Base-by-base conservation (phyloP, 306 rosid genomes). In the Quercus suber region DNA sequence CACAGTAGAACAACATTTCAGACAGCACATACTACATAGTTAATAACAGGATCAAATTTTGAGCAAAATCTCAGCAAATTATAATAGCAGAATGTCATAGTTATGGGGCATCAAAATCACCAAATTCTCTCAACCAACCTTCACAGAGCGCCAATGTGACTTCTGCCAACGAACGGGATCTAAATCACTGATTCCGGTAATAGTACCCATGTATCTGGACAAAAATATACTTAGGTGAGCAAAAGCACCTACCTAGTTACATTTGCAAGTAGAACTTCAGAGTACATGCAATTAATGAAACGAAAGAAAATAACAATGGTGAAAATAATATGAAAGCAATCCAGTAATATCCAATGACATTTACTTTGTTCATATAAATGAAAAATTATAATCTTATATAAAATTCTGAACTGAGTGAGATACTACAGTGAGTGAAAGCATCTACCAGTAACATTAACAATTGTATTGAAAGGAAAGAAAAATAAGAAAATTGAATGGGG, bases 91-190 rank as follows among this genome's bases (percentile, higher is more conserved):
- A 71, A 58, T 71, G 51, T 63, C 27, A 41, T 25, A 72, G 78
- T 49, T 73, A 59, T 27, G 31, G 1, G 53, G 17, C 53, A 10
- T 49, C 58, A 35, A 67, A 60, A 73, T 25, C 70, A 73, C n/a
- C 78, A 81, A 85, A 69, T 71, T 60, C 69, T 75, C 76, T 30
- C 49, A 61, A 78, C 92, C 77, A 78, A 90, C 95, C 95, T 90
- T 90, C 82, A 90, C 92, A 80, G 95, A 90, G 56, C 91, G 95
- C 95, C 95, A 90, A 73, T 90, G 89, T 76, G 95, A 90, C 80
- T 87, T 90, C 76, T 86, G 76, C 95, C 95, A 90, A 83, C 92
- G 92, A 81, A 82, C 87, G 10, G 91, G 84, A 83, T 90, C 92
- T 53, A 90, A 80, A 78, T 90, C 95, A 80, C 91, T 80, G 78